Evolutionary conservation across 148 eudicot species (phyloP).

Genomic region (Vaccinium myrtillus): DNA sequence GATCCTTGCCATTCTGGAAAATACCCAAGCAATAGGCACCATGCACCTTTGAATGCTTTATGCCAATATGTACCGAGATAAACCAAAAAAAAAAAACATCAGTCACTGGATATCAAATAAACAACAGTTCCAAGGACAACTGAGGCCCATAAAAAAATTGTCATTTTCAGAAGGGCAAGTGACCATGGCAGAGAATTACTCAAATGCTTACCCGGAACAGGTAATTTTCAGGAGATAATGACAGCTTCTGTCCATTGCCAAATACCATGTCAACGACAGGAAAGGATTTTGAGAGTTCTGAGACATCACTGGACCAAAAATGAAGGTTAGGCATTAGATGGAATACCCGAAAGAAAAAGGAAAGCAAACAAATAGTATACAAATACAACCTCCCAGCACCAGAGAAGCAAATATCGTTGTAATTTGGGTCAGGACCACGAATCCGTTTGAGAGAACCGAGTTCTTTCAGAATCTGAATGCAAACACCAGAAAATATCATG

Average conservation of each 20-base stretch:
- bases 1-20: constrained; percentile 87
- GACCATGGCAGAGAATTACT: background rate
- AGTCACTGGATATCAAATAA: constrained; percentile 9
- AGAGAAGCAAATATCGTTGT: constrained; percentile 87
- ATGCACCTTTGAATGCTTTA: constrained; percentile 79
- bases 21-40: constrained; percentile 95
- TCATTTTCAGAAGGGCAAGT: background rate
- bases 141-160: background rate
- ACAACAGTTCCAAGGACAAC: constrained; percentile 5
- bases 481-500: constrained; percentile 9
- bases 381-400: constrained; percentile 81
- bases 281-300: constrained; percentile 67
- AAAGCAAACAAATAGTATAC: background rate
- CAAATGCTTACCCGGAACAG: constrained; percentile 61
- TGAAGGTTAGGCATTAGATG: constrained; percentile 8
- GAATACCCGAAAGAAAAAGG: constrained; percentile 7
- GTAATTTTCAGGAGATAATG: constrained; percentile 91
- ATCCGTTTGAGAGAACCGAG: constrained; percentile 57
- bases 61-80: background rate
- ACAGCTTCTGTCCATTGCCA: constrained; percentile 61
- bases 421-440: constrained; percentile 88
- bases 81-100: background rate
- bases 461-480: constrained; percentile 65
- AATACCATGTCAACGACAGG: constrained; percentile 86
- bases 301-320: constrained; percentile 52